These are phyloP conservation scores for Penicillium desertorum DNA, from an alignment of 495 filamentous ascomycete species.

Conservation along the genomic window DNA sequence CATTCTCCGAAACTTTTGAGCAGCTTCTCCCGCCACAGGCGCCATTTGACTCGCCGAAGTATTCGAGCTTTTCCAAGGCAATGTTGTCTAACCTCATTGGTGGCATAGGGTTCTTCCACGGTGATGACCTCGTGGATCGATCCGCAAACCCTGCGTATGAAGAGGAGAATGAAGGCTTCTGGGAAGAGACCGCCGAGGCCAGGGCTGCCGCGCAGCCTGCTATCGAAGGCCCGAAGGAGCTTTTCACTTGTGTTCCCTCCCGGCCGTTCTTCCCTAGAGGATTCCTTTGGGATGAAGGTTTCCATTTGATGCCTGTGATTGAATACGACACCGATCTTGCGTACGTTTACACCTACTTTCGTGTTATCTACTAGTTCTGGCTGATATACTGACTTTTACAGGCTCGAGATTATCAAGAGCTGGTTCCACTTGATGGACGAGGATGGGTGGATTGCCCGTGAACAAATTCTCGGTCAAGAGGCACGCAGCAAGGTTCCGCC, in stretches of 20 bases:
- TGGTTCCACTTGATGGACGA: slow-evolving; percentile 97
- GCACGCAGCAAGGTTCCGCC: slow-evolving; percentile 90
- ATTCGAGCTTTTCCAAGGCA: slow-evolving; percentile 76
- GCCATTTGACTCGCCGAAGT: slow-evolving; percentile 72
- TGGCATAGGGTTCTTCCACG: slow-evolving; percentile 94
- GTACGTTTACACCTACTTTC: slow-evolving; percentile 32
- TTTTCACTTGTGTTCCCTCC: slow-evolving; percentile 92
- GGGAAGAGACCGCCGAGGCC: slow-evolving; percentile 84
- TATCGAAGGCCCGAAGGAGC: slow-evolving; percentile 79
- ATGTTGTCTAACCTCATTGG: slow-evolving; percentile 95
- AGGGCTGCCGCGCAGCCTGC: slow-evolving; percentile 60
- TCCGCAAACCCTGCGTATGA: slow-evolving; percentile 89
- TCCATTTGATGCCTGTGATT: slow-evolving; percentile 86
- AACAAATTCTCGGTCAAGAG: slow-evolving; percentile 94
- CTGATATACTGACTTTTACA: slow-evolving; percentile 22
- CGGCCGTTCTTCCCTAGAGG: slow-evolving; percentile 94
- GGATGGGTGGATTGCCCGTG: slow-evolving; percentile 95
- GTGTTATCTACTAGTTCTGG: neutral
- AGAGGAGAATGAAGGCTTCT: slow-evolving; percentile 96
- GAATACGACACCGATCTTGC: slow-evolving; percentile 94
- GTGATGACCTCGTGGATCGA: slow-evolving; percentile 80
- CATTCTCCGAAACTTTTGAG: slow-evolving; percentile 73
- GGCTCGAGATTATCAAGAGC: slow-evolving; percentile 85
- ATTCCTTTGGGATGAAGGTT: slow-evolving; percentile 98
- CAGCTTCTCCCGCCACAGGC: slow-evolving; percentile 69